Percentiles rank a stretch among this genome's conserved stretches.
phyloP scores from a whole-genome alignment of 495 filamentous ascomycete species.

The Aspergillus ostianus region DNA sequence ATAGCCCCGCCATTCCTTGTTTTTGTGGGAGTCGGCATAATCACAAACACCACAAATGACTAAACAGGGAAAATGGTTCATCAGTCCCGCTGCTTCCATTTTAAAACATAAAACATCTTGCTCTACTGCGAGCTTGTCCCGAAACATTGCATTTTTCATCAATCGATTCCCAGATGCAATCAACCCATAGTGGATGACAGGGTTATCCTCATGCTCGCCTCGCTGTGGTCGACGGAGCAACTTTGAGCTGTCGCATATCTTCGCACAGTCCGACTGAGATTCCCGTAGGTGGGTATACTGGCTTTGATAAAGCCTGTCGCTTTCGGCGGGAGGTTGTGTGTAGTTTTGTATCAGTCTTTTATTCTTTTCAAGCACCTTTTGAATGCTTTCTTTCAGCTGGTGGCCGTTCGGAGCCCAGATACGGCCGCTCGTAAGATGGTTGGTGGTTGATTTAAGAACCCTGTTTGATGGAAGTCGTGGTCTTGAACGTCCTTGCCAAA shows the following conservation, averaged over 20 bases:
- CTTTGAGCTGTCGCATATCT: constrained; percentile 4
- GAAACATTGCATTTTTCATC: constrained; percentile 1
- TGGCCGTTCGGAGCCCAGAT: too few species aligned
- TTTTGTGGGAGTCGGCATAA: constrained; percentile 1
- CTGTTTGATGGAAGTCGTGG: too few species aligned
- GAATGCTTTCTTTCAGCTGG: neutral
- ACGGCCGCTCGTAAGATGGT: too few species aligned
- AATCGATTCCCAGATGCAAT: constrained; percentile 1
- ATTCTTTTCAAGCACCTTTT: neutral
- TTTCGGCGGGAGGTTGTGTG: neutral
- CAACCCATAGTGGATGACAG: too few species aligned
- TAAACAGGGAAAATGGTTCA: neutral
- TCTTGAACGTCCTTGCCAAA: too few species aligned
- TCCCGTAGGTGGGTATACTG: neutral
- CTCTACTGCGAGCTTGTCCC: neutral
- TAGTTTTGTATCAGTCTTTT: neutral
- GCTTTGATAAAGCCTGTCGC: constrained; percentile 2
- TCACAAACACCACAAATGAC: constrained; percentile 2
- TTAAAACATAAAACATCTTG: neutral
- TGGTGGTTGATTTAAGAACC: too few species aligned
- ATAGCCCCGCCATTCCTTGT: constrained; percentile 5
- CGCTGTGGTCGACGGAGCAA: neutral
- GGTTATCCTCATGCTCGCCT: neutral
- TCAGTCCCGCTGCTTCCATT: too few species aligned
- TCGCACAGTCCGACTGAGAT: neutral